Base-by-base conservation (phyloP, 2,329 filamentous ascomycete genomes). In the Fusarium sp. region DNA sequence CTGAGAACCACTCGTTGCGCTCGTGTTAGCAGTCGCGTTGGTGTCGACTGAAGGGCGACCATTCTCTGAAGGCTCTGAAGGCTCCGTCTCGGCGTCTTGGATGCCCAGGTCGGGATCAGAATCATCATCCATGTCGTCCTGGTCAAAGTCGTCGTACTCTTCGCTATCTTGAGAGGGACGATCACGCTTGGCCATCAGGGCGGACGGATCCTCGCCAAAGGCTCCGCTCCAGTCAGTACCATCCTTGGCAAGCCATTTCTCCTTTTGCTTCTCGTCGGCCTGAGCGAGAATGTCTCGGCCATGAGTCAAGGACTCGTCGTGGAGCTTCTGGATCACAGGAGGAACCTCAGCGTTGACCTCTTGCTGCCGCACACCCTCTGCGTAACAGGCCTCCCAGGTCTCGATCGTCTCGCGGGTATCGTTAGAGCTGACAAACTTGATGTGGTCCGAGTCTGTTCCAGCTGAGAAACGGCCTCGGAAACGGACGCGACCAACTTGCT, bases 401-500 rank as follows among this genome's bases (percentile, higher is more conserved):
- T 98, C 96, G 73, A 94, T 97, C 0, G 95, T 98, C 85, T 98
- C 96, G 35, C 96, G 92, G 1, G 93, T 92, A 80, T 97, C 92
- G 78, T 97, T 98, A 81, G 97, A 94, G 56, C 91, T 89, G 24
- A 98, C 92, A 76, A 98, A 98, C 2, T 87, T 87, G 73, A 94
- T 89, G 80, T 98, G 96, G 20, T 94, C 93, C 62, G 94, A 91
- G 80, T 98, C 95, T 57, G 94, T 97, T 16, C 96, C 96, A 0
- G 95, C 92, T 73, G 96, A 97, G 86, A 98, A 98, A 14, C 91
- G 89, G 12, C 91, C 94, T 2, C 87, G 87, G 87, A 98, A 98
- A 38, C 91, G 89, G 14, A 98, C 85, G 2, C 95, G 92, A 2
- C 96, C 96, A 40, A 98, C 86, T 80, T 96, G 92, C 69, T 93